Evolutionary conservation across 2,329 filamentous ascomycete genomes (phyloP).

Genomic region (Drechslera avenae): DNA sequence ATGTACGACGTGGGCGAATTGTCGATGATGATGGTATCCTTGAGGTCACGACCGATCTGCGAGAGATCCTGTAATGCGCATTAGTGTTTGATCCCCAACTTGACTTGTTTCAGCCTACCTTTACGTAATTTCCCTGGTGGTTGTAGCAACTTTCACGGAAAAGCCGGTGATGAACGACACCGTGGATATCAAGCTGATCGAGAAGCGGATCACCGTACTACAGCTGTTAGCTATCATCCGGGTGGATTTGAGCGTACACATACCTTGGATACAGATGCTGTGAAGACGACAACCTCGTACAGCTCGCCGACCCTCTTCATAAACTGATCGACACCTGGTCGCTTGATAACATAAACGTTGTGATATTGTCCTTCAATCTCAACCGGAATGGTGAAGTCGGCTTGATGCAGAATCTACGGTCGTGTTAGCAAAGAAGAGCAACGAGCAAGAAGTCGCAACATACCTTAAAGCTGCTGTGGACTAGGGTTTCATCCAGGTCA

Average conservation of each 20-base stretch:
- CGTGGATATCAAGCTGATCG: slow-evolving; percentile 96
- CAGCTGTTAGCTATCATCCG: slow-evolving; percentile 18
- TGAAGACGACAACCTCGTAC: slow-evolving; percentile 98
- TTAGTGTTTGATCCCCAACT: slow-evolving; percentile 1
- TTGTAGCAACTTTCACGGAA: slow-evolving; percentile 99
- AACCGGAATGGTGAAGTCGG: slow-evolving; percentile 97
- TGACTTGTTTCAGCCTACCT: slow-evolving; percentile 54
- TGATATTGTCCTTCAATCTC: slow-evolving; percentile 99
- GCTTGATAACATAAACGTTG: slow-evolving; percentile 99
- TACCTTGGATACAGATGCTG: slow-evolving; percentile 96
- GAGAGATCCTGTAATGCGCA: slow-evolving; percentile 71
- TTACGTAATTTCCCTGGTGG: slow-evolving; percentile 99
- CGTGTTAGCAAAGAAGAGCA: slow-evolving; percentile 16
- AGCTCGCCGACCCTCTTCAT: slow-evolving; percentile 98
- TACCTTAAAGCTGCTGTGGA: slow-evolving; percentile 99
- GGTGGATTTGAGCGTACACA: slow-evolving; percentile 9
- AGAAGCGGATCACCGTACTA: slow-evolving; percentile 95
- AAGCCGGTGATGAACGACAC: slow-evolving; percentile 91
- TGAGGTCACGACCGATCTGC: slow-evolving; percentile 91
- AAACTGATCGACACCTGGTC: slow-evolving; percentile 97
- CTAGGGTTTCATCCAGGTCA: slow-evolving; percentile 93
- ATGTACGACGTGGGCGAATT: slow-evolving; percentile 99
- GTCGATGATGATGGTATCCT: slow-evolving; percentile 99
- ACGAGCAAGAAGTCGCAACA: slow-evolving; percentile 18
- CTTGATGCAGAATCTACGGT: slow-evolving; percentile 89